Conservation (phyloP, 2,329 filamentous ascomycete species). For the Helicocarpus griseus region DNA sequence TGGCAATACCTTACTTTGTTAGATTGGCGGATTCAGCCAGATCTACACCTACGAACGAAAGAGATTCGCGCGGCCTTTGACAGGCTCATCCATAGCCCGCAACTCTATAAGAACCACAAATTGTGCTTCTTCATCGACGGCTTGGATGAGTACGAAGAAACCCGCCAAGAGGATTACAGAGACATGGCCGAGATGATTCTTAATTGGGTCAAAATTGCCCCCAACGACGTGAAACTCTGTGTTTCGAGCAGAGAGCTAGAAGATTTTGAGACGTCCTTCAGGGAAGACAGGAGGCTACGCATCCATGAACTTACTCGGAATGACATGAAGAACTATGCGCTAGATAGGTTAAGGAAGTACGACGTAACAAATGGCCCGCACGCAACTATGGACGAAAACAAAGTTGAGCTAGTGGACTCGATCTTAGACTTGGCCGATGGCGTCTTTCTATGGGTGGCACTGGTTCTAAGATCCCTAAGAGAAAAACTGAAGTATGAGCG, state of each 20-base stretch:
- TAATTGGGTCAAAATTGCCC: background rate
- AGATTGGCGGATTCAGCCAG: background rate
- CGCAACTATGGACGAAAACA: no score
- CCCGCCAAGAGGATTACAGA: background rate
- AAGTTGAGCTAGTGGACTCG: background rate
- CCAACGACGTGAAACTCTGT: background rate
- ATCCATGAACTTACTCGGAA: background rate
- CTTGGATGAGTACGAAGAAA: background rate
- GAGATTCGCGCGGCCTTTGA: background rate
- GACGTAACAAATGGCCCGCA: background rate
- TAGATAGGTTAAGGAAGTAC: background rate
- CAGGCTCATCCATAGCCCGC: no score
- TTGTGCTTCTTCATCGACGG: background rate
- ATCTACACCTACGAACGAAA: background rate
- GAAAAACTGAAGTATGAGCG: background rate
- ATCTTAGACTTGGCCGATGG: background rate
- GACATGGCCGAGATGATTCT: background rate
- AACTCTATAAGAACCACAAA: no score
- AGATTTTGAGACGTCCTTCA: background rate
- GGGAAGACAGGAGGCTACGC: background rate
- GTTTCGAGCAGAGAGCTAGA: background rate
- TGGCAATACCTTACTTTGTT: background rate
- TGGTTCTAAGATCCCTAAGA: background rate
- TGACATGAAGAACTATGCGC: background rate
- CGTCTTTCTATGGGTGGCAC: background rate